Evolutionary conservation across 257 asterid species (phyloP), one percentile per base, ranked within the genome.

Genomic region (Sherardia arvensis): DNA sequence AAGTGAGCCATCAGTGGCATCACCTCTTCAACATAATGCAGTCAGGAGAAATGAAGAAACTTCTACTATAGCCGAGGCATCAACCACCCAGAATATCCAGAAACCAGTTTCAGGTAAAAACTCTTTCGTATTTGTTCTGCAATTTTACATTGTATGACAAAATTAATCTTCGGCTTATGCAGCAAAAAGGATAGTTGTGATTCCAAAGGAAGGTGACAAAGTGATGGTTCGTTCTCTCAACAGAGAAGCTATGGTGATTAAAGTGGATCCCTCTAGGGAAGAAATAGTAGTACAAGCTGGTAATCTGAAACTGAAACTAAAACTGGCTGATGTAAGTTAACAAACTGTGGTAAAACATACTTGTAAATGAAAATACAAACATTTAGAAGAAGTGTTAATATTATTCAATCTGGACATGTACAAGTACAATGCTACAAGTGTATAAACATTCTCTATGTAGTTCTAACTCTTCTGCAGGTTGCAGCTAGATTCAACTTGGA

Each of bases 251-350:
- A 70, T 74, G 38, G 92, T 90, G 57, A 40, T 93, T 74, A 79
- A 83, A 75, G 83, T 87, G 76, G 87, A 90, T 67, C 75, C 81
- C 34, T 79, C 87, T 12, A 84, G 76, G 77, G 88, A 73, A 70
- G 94, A 82, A 75, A 70, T 93, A 57, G 73, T 87, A 45, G 95
- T 93, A 70, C 93, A 85, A 77, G 89, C 87, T 64, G 99, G 99
- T 38, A 71, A 71, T 81, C 66, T 93, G 88, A 93, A 83, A 82
- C 57, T 93, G 81, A 93, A 84, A 76, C 57, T 93, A 64, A 89
- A 83, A 72, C 71, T 90, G 45, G 72, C 78, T 32, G 95, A 87
- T 71, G 66, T 89, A 9, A 53, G 11, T 43, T 43, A 17, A 43
- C 51, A 7, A 17, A 29, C 7, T 8, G 58, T n/a, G n/a, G n/a